These are phyloP conservation scores for Polygonum maritimum DNA, from an alignment of 148 eudicot genomes.

Conservation along the genomic window DNA sequence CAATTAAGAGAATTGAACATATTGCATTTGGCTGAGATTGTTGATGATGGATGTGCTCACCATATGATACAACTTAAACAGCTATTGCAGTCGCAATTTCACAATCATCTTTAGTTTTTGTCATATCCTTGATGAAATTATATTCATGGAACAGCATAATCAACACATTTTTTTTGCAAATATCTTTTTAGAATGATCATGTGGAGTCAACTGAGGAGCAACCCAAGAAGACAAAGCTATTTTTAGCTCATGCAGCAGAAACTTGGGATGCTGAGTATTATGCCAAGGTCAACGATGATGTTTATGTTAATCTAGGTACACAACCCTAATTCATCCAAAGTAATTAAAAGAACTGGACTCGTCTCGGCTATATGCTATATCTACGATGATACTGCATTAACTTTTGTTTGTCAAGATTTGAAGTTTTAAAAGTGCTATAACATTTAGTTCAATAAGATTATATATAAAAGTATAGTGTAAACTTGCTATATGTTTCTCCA, in stretches of 20 bases:
- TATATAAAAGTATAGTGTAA: background rate
- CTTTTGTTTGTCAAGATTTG: background rate
- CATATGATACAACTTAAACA: background rate
- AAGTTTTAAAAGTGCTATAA: background rate
- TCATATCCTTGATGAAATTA: background rate
- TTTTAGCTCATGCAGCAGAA: conserved; percentile 75
- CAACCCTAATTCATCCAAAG: conserved; percentile 10
- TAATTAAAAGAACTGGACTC: background rate
- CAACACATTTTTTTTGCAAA: background rate
- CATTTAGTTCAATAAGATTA: background rate
- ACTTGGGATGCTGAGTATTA: conserved; percentile 72
- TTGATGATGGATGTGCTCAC: background rate
- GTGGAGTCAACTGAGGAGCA: conserved; percentile 62
- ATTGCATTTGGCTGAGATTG: background rate
- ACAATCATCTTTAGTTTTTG: background rate
- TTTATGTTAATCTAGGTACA: conserved; percentile 70
- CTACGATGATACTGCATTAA: background rate
- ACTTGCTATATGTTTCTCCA: background rate
- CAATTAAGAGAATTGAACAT: background rate
- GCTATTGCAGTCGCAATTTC: background rate
- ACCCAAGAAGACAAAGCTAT: conserved; percentile 65
- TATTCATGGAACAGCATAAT: background rate
- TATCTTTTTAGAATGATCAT: conserved; percentile 48
- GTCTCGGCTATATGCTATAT: background rate
- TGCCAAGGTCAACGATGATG: conserved; percentile 79